phyloP scores from a whole-genome alignment of 768 basidiomycete genomes.

The Pleurotus sapidus region DNA sequence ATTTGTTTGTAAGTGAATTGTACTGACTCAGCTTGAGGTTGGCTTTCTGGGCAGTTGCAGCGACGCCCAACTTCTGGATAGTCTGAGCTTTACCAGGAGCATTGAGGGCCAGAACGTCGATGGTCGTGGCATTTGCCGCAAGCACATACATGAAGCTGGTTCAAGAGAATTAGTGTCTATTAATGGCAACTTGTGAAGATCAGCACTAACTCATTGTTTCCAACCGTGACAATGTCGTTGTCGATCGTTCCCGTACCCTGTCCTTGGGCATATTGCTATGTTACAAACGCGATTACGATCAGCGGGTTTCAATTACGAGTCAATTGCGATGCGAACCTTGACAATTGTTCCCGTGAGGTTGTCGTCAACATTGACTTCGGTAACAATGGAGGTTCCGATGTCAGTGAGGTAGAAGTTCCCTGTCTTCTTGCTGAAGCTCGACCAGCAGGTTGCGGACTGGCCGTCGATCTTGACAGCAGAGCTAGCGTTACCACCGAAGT shows the following conservation, averaged over 20 bases:
- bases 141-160: conserved; percentile 39
- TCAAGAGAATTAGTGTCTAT: neutral
- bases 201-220: conserved; percentile 25
- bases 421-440: conserved; percentile 35
- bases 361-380: conserved; percentile 44
- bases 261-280: conserved; percentile 36
- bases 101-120: conserved; percentile 38
- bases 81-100: conserved; percentile 30
- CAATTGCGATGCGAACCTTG: conserved; percentile 23
- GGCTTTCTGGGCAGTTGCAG: conserved; percentile 26
- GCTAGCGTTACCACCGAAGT: conserved; percentile 25
- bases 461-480: conserved; percentile 30
- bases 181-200: neutral
- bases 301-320: no score
- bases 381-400: conserved; percentile 35
- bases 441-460: conserved; percentile 43
- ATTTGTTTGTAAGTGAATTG: neutral
- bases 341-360: conserved; percentile 44
- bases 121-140: conserved; percentile 31
- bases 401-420: conserved; percentile 45
- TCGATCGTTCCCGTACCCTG: conserved; percentile 34
- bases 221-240: conserved; percentile 35
- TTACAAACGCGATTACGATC: no score
- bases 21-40: conserved; percentile 31
- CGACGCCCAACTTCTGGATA: conserved; percentile 29